A percentile compares a stretch with the other conserved stretches of the same genome.
phyloP scores from a whole-genome alignment of 2,329 filamentous ascomycete species.

The Microcyclosporella mali region DNA sequence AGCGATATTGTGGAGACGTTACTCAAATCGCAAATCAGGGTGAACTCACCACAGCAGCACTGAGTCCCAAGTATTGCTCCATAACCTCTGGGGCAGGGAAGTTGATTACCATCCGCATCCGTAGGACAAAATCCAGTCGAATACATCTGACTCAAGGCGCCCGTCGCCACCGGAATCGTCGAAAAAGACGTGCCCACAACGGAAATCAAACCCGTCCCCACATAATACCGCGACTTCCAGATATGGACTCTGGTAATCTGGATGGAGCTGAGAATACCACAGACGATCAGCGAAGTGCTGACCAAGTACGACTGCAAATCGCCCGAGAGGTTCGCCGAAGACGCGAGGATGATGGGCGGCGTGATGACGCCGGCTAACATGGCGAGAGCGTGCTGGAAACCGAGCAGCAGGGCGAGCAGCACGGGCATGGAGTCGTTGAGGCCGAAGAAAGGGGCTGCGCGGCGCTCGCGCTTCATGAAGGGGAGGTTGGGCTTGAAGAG shows the following conservation, averaged over 20 bases:
- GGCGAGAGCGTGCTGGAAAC: slow-evolving; percentile 71
- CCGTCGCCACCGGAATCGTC: slow-evolving; percentile 66
- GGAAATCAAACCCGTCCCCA: slow-evolving; percentile 73
- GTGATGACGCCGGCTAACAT: slow-evolving; percentile 67
- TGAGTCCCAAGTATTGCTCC: slow-evolving; percentile 66
- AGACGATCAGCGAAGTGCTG: slow-evolving; percentile 71
- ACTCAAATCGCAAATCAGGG: no score
- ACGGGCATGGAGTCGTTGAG: slow-evolving; percentile 73
- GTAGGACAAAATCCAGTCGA: slow-evolving; percentile 60
- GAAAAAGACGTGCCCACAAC: slow-evolving; percentile 75
- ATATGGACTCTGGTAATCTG: slow-evolving; percentile 76
- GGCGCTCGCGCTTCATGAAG: slow-evolving; percentile 61
- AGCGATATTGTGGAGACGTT: no score
- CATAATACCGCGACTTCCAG: slow-evolving; percentile 63
- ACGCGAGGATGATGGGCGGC: slow-evolving; percentile 66
- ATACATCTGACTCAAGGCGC: slow-evolving; percentile 73
- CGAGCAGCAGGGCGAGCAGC: slow-evolving; percentile 64
- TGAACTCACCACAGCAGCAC: slow-evolving; percentile 39
- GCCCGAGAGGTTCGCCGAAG: slow-evolving; percentile 57
- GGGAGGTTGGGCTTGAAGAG: slow-evolving; percentile 78
- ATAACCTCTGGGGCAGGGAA: slow-evolving; percentile 71
- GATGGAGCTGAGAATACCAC: slow-evolving; percentile 65
- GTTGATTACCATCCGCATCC: slow-evolving; percentile 55
- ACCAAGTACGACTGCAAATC: slow-evolving; percentile 69
- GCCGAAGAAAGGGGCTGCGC: slow-evolving; percentile 74